These are phyloP conservation scores for Yueomyces sinensis DNA, from an alignment of 805 yeast genomes.

Conservation along the genomic window DNA sequence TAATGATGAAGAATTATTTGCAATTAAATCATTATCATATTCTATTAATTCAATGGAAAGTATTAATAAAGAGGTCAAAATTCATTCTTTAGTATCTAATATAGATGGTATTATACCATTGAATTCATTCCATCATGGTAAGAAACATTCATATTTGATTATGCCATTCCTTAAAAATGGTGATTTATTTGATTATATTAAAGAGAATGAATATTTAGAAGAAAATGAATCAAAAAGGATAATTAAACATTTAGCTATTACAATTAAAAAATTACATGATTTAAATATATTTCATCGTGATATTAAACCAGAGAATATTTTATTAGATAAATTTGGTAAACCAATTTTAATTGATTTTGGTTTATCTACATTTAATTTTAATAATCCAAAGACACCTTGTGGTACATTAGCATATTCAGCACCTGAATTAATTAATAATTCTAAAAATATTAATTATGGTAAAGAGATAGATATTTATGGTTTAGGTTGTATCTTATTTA, in stretches of 20 bases:
- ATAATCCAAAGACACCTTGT: conserved; percentile 1
- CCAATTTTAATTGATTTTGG: conserved; percentile 81
- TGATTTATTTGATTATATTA: conserved; percentile 44
- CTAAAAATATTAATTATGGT: conserved; percentile 67
- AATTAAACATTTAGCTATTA: conserved; percentile 49
- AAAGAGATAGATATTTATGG: conserved; percentile 96
- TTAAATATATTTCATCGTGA: conserved; percentile 56
- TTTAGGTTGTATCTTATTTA: conserved; percentile 82
- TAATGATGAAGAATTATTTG: neutral
- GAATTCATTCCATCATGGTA: neutral
- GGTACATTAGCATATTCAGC: conserved; percentile 50
- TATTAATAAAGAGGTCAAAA: conserved; percentile 26
- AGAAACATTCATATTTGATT: conserved; percentile 36
- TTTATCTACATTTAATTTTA: conserved; percentile 32
- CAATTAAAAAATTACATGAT: conserved; percentile 26
- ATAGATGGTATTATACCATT: neutral
- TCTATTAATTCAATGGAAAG: conserved; percentile 23
- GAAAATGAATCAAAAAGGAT: conserved; percentile 66
- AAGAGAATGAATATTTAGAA: conserved; percentile 29
- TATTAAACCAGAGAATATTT: conserved; percentile 59
- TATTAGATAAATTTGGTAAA: conserved; percentile 57
- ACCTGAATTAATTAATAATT: conserved; percentile 59
- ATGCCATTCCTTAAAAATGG: conserved; percentile 84
- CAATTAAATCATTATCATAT: conserved; percentile 3
- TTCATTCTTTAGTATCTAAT: neutral